Conservation (phyloP, 1,284 basidiomycete genomes). For the Heterobasidion irregulare region DNA sequence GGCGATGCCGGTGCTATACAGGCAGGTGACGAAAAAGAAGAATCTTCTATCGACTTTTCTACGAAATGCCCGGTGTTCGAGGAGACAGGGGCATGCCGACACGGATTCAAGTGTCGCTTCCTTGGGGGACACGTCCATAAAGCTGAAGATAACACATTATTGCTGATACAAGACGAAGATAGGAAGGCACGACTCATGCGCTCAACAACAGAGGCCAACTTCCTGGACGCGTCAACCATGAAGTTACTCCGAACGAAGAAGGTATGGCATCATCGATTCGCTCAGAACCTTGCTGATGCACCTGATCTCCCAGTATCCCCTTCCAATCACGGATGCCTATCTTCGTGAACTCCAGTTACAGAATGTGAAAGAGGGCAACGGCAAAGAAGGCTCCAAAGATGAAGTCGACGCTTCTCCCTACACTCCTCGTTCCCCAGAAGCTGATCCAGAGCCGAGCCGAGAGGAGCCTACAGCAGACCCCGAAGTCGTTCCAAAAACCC, state of each 20-base stretch:
- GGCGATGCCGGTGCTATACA: conserved; percentile 20
- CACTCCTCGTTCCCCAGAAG: not conserved
- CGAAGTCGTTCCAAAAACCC: not conserved
- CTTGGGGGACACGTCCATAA: conserved; percentile 65
- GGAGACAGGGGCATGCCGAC: conserved; percentile 75
- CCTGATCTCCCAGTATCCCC: conserved; percentile 42
- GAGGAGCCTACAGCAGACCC: not conserved
- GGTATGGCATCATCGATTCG: conserved; percentile 27
- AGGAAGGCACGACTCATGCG: conserved; percentile 43
- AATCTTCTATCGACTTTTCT: conserved; percentile 34
- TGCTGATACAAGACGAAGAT: conserved; percentile 44
- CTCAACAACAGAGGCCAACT: conserved; percentile 70
- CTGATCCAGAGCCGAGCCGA: conserved; percentile 1
- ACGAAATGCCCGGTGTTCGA: conserved; percentile 69
- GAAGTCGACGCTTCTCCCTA: not conserved
- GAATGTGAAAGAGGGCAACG: conserved; percentile 23
- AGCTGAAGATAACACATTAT: conserved; percentile 32
- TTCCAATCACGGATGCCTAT: conserved; percentile 63
- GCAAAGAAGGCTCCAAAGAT: conserved; percentile 1
- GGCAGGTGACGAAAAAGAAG: conserved; percentile 11
- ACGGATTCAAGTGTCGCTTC: conserved; percentile 89
- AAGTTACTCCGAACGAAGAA: conserved; percentile 58
- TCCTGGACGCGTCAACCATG: conserved; percentile 46
- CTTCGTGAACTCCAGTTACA: conserved; percentile 39
- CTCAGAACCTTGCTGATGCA: not conserved